Conservation (phyloP, 192 early-diverging fungal species). For the Podila epigama region DNA sequence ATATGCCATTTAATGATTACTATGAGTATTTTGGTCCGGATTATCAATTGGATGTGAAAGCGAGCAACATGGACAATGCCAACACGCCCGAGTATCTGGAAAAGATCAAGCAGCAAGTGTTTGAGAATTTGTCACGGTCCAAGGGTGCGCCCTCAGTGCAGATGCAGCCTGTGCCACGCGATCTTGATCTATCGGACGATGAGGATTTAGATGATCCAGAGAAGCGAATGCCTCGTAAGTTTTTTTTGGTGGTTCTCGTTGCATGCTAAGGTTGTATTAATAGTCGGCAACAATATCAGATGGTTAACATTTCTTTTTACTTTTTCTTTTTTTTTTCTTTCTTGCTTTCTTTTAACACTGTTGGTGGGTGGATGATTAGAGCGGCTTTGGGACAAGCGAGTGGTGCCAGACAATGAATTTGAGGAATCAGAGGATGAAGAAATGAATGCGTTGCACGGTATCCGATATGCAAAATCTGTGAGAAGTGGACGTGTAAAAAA, state of each 20-base stretch:
- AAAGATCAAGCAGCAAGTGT: slow-evolving; percentile 68
- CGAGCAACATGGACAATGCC: slow-evolving; percentile 86
- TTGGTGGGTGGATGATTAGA: slow-evolving; percentile 46
- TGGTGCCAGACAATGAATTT: slow-evolving; percentile 73
- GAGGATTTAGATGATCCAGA: slow-evolving; percentile 74
- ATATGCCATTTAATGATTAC: slow-evolving; percentile 88
- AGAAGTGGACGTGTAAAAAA: slow-evolving; percentile 3
- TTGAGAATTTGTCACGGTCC: slow-evolving; percentile 72
- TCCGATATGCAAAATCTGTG: slow-evolving; percentile 32
- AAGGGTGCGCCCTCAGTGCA: slow-evolving; percentile 83
- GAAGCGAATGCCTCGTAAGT: slow-evolving; percentile 66
- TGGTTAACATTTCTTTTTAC: background rate
- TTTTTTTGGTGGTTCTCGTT: background rate
- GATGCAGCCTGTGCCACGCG: slow-evolving; percentile 79
- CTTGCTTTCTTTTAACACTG: background rate
- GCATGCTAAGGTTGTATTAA: background rate
- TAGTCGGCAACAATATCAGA: background rate
- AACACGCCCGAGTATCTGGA: slow-evolving; percentile 89
- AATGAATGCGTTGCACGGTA: slow-evolving; percentile 17
- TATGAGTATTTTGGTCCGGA: slow-evolving; percentile 92
- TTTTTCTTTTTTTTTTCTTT: background rate
- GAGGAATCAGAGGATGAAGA: slow-evolving; percentile 77
- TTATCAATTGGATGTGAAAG: slow-evolving; percentile 82
- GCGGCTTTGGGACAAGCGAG: slow-evolving; percentile 67
- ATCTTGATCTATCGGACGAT: slow-evolving; percentile 68